Evolutionary conservation across 805 yeast genomes (phyloP).

Genomic region (Saccharomycopsis amapae): DNA sequence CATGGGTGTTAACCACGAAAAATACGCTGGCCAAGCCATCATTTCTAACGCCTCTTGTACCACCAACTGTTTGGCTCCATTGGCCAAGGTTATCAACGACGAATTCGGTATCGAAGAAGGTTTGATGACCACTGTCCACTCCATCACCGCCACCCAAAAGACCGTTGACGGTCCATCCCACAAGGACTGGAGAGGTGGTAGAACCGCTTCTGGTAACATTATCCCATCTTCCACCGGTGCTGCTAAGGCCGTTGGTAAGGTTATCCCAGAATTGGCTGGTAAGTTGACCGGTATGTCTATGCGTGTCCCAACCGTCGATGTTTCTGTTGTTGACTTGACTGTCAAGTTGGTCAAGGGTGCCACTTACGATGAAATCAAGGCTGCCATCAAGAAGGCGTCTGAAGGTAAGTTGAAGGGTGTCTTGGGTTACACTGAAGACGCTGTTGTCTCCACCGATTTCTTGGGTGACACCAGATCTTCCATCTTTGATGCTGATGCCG

Average conservation of each 20-base stretch:
- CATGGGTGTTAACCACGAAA: conserved; percentile 59
- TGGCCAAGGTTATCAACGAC: conserved; percentile 63
- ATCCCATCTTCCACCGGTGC: conserved; percentile 75
- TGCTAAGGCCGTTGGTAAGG: conserved; percentile 72
- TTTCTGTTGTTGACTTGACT: conserved; percentile 65
- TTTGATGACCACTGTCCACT: conserved; percentile 69
- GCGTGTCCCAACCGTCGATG: conserved; percentile 71
- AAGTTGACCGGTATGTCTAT: conserved; percentile 68
- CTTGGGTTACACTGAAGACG: conserved; percentile 63
- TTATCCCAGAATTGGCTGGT: conserved; percentile 64
- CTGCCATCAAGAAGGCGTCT: conserved; percentile 50
- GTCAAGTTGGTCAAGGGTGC: conserved; percentile 48
- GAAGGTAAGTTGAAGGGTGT: conserved; percentile 56
- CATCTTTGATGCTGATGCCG: conserved; percentile 62
- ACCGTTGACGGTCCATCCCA: conserved; percentile 73
- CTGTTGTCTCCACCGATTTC: conserved; percentile 66
- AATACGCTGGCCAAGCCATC: conserved; percentile 50
- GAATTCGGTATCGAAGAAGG: conserved; percentile 64
- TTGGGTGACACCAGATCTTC: conserved; percentile 55
- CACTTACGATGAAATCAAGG: conserved; percentile 58
- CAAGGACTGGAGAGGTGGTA: conserved; percentile 78
- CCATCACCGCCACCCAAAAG: conserved; percentile 67
- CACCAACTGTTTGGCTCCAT: conserved; percentile 69
- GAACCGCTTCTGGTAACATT: conserved; percentile 70
- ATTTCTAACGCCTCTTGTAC: conserved; percentile 70